Evolutionary conservation across 768 basidiomycete genomes (phyloP), one percentile per base, ranked within the genome.

Genomic region (Imleria badia): DNA sequence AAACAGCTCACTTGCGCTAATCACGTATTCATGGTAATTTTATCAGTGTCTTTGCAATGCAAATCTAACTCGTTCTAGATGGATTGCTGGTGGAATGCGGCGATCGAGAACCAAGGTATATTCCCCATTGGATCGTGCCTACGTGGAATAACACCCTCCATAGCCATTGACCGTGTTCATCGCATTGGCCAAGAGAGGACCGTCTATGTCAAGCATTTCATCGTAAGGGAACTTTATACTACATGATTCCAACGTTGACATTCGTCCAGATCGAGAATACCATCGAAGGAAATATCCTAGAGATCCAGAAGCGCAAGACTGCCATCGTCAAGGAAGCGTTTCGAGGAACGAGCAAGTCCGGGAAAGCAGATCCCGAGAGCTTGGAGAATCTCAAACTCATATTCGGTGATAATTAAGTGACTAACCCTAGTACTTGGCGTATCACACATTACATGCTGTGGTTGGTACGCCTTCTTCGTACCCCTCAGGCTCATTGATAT

Each of bases 31-130:
- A 89, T 94, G 89, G 90, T 87, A 60, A 55, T 76, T 36, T n/a
- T 6, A 42, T 15, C 2, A 23, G 11, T 30, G 9, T n/a, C 35
- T 23, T 9, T 29, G 9, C 22, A 29, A 13, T 3, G 12, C 14
- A n/a, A 10, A 48, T 54, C 52, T 58, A 41, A 61, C 47, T 45
- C 38, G 33, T 43, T 40, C 11, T 52, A 92, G 90, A 93, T 93
- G 90, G 91, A 92, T 63, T 93, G 89, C 60, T 92, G 91, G 91
- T 93, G 91, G 91, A 93, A 92, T 66, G 82, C 87, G 6, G 89
- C 90, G 0, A 84, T 80, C 5, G 91, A 93, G 66, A 84, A 84
- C 48, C 91, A 93, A 81, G 88, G 87, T 83, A 60, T 1, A 51
- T 48, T 43, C n/a, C 10, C 26, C 0, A 14, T n/a, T 40, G 22